These are phyloP conservation scores for Moricandia arvensis DNA, from an alignment of 345 rosid genomes.

Conservation along the genomic window DNA sequence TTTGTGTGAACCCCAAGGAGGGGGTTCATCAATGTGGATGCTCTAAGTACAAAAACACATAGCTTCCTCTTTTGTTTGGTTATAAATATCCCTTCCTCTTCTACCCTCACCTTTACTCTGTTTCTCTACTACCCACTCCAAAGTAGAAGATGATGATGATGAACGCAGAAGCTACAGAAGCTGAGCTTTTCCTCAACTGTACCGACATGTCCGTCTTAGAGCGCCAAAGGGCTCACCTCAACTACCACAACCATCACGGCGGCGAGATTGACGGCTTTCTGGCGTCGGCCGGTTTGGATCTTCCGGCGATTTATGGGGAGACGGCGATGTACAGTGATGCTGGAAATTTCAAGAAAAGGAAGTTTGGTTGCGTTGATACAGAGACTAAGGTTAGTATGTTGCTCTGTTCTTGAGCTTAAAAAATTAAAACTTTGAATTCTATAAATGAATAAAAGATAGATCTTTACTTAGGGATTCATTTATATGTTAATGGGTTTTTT, in stretches of 20 bases:
- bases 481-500: background rate
- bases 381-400: slow-evolving; percentile 25
- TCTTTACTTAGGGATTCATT: background rate
- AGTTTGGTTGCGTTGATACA: background rate
- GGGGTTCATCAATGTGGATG: too few species aligned
- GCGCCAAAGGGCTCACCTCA: slow-evolving; percentile 51
- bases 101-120: slow-evolving; percentile 7
- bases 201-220: slow-evolving; percentile 64
- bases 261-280: slow-evolving; percentile 26
- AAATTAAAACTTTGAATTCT: background rate
- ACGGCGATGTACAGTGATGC: background rate
- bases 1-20: too few species aligned
- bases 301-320: slow-evolving; percentile 9
- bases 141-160: background rate
- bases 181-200: background rate
- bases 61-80: background rate
- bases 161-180: slow-evolving; percentile 8
- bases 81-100: background rate
- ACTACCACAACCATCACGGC: slow-evolving; percentile 37
- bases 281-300: slow-evolving; percentile 23
- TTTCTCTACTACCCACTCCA: slow-evolving; percentile 1
- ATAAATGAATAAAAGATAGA: background rate
- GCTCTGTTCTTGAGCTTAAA: background rate
- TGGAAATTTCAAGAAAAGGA: background rate
- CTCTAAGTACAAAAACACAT: background rate